Evolutionary conservation across 192 early-diverging fungal species (phyloP), one percentile per base, ranked within the genome.

Genomic region (Blastocladiella britannica): DNA sequence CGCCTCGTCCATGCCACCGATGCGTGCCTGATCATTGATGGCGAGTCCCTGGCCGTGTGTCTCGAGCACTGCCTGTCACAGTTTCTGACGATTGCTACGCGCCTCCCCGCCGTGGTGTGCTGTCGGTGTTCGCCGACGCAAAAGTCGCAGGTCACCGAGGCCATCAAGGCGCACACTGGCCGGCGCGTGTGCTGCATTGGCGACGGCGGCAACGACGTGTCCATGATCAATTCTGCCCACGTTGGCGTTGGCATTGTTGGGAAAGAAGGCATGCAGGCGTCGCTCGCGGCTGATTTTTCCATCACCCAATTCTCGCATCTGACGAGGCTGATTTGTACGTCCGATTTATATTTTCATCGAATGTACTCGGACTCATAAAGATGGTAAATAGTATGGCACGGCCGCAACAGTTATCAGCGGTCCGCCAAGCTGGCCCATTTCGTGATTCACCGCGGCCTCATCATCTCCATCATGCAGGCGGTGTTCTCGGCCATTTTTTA

Each of bases 191-290:
- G 85, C 56, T 87, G 86, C 43, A 89, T 97, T 47, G 93, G 93
- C 47, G 93, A 97, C 65, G 93, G 93, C 47, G 93, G 89, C 52
- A 97, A 97, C 63, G 93, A 97, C 63, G 91, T 97, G 47, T 83
- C 81, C 37, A 97, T 97, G 93, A 97, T 97, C 59, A 88, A 91
- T 64, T 82, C 87, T 0, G 93, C 93, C 0, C 80, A 97, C 65
- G 87, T 97, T n/a, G 89, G 93, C 52, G 86, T 97, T 9, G 93
- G 93, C 26, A 85, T 97, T 65, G 89, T 90, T 12, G 93, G 93
- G 55, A 92, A 90, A 67, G 93, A 97, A 73, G 93, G 93, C 7
- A 83, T 76, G 68, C 91, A 93, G 70, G 93, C 93, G 0, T 86
- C 85, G 29, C 72, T 93, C 30, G 91, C 93, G 0, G 91, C 93